Percentiles rank a stretch among this genome's conserved stretches.
These are phyloP conservation scores for Liquidambar formosana DNA, from an alignment of 164 flowering plant genomes.

Conservation along the genomic window DNA sequence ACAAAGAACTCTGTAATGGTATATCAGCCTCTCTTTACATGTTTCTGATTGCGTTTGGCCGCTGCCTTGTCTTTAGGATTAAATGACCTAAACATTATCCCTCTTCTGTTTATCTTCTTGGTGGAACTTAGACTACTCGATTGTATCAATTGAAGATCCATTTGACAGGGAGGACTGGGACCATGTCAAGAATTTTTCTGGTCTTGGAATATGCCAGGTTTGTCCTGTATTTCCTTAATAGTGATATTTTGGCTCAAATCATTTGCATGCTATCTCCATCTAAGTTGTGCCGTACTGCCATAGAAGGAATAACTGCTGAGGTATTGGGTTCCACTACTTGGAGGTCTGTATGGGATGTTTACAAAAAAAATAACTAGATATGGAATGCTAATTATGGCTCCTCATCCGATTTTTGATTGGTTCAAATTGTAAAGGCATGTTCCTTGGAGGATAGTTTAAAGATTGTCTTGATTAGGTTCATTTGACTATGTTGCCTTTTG, in stretches of 20 bases:
- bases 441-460: not conserved
- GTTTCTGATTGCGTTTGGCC: slow-evolving; percentile 5
- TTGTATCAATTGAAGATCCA: slow-evolving; percentile 94
- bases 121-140: slow-evolving; percentile 70
- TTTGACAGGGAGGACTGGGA: slow-evolving; percentile 99
- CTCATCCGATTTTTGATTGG: not conserved
- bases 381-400: not conserved
- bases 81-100: not conserved
- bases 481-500: not conserved
- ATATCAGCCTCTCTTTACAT: slow-evolving; percentile 16
- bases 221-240: slow-evolving; percentile 15
- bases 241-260: not conserved
- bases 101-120: slow-evolving; percentile 7
- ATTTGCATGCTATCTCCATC: not conserved
- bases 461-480: not conserved
- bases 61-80: not conserved
- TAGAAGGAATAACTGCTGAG: not conserved
- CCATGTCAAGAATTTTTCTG: slow-evolving; percentile 58
- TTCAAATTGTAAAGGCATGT: not conserved
- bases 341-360: not conserved
- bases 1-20: slow-evolving; percentile 84
- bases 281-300: not conserved
- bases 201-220: slow-evolving; percentile 87
- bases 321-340: not conserved
- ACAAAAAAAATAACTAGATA: not conserved